Evolutionary conservation across 176 grass and related monocot genomes (phyloP), one percentile per base, ranked within the genome.

Genomic region (Triticum turgidum): DNA sequence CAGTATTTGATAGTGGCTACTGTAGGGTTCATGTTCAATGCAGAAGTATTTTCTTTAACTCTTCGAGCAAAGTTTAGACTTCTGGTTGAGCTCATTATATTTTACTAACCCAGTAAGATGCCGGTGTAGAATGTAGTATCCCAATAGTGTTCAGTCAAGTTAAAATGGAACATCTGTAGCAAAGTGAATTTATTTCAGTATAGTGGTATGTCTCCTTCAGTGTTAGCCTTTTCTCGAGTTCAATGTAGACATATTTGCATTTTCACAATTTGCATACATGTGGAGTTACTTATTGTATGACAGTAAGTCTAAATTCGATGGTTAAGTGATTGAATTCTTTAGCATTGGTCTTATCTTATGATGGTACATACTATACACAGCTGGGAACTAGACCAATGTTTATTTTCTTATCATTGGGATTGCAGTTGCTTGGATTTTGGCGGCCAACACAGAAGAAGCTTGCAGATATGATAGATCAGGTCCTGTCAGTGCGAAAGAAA

Each of bases 361-460:
- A 52, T 74, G 72, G 72, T 51, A 24, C 62, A 49, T 61, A 21
- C 12, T 63, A 32, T 77, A 21, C n/a, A 47, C 7, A 25, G 63
- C 15, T 7, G 8, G n/a, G 9, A 47, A 74, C 30, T 58, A 76
- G 44, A 52, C 34, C 82, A 8, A 54, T n/a, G 39, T 61, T 89
- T 74, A 62, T 30, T 5, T 74, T 7, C 76, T 59, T 34, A 61
- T 69, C 73, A 54, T 56, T 83, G 17, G 6, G 25, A 20, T 82
- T 90, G 72, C 82, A 98, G 95, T 54, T 95, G 30, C 65, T 35
- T 76, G 91, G 93, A 87, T 89, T 79, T 86, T 95, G 89, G 88
- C n/a, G 0, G 29, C 3, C 25, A 14, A 84, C 11, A 68, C 84
- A 74, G 65, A 84, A 70, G 18, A 93, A 92, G 76, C 58, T 93